phyloP scores from a whole-genome alignment of 176 grass and related monocot genomes.

The Ampelocalamus luodianensis region DNA sequence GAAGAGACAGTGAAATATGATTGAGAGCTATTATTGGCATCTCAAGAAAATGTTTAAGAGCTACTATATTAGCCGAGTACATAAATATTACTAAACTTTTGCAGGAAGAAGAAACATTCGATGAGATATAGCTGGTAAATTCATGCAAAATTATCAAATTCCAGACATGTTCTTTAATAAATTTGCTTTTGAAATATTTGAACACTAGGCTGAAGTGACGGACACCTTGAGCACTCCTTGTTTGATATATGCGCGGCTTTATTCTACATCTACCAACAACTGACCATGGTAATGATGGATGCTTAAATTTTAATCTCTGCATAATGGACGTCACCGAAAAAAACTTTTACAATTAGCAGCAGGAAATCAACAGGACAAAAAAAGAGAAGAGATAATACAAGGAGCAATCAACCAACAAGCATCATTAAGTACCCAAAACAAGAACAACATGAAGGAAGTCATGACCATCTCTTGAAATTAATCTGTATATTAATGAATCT shows the following conservation, averaged over 20 bases:
- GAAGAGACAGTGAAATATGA: neutral
- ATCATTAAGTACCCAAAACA: neutral
- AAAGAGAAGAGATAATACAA: neutral
- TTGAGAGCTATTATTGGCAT: too few relatives aligned
- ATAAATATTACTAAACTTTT: neutral
- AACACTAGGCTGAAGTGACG: neutral
- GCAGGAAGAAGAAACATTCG: neutral
- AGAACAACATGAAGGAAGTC: neutral
- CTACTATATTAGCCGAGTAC: neutral
- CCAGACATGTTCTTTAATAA: neutral
- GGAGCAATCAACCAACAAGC: neutral
- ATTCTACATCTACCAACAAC: neutral
- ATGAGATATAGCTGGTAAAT: too few relatives aligned
- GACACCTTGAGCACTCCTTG: neutral
- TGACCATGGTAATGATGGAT: neutral
- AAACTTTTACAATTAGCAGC: neutral
- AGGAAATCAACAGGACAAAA: neutral
- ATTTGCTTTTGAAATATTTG: neutral
- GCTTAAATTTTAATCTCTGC: neutral
- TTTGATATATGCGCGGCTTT: neutral
- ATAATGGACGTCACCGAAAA: neutral
- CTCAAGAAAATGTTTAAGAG: neutral
- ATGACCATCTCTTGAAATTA: neutral
- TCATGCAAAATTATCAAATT: neutral
- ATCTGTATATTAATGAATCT: constrained; percentile 6